Percentiles rank a stretch among this genome's conserved stretches.
These are phyloP conservation scores for Botryococcus braunii DNA, from an alignment of 163 green algal species.

Conservation along the genomic window DNA sequence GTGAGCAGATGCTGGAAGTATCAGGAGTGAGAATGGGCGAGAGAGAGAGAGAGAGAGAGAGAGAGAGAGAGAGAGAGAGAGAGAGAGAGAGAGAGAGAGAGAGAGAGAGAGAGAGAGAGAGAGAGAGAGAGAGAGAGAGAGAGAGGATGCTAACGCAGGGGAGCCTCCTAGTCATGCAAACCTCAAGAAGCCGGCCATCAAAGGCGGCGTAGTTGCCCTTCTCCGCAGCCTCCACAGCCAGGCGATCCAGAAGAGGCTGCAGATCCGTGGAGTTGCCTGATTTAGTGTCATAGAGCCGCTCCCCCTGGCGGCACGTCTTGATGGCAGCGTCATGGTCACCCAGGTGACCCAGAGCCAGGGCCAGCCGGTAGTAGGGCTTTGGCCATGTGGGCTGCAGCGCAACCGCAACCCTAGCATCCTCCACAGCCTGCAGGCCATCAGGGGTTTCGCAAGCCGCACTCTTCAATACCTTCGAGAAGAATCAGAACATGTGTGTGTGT, in stretches of 20 bases:
- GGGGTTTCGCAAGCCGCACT: no score
- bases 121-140: no score
- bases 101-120: no score
- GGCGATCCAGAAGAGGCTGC: background rate
- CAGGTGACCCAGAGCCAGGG: background rate
- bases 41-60: no score
- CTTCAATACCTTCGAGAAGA: no score
- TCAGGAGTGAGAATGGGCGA: no score
- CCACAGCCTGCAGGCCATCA: conserved; percentile 5
- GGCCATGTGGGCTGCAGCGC: conserved; percentile 3
- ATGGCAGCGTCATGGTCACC: background rate
- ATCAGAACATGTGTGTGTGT: no score
- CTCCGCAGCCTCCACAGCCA: background rate
- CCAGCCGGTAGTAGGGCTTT: conserved; percentile 7
- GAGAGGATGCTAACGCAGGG: no score
- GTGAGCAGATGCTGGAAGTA: no score
- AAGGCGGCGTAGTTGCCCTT: conserved; percentile 1
- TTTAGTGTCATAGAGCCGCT: background rate
- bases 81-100: no score
- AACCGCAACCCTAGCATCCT: conserved; percentile 4
- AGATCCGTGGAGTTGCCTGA: background rate
- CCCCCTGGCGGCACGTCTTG: background rate
- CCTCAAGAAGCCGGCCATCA: conserved; percentile 3
- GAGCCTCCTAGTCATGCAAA: background rate
- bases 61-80: no score